phyloP scores from a whole-genome alignment of 371 early-diverging fungal species.

The Mortierella sp. region DNA sequence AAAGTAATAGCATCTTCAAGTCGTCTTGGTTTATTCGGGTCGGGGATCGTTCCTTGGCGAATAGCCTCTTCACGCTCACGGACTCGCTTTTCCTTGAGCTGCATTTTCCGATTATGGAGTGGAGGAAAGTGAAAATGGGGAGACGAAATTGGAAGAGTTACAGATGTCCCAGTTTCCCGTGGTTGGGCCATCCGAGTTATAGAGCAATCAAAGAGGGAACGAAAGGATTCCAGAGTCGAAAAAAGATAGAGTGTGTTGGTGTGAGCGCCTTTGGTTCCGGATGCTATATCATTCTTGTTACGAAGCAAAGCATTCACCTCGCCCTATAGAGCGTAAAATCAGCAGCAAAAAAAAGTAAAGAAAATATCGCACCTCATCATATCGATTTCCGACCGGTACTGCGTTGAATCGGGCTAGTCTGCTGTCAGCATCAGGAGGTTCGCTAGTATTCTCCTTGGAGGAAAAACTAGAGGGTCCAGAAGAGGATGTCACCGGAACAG shows the following conservation, averaged over 20 bases:
- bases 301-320: not conserved
- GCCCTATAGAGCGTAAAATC: not conserved
- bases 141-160: not conserved
- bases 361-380: conserved; percentile 31
- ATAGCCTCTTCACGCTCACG: conserved; percentile 61
- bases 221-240: not conserved
- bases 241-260: not conserved
- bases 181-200: not conserved
- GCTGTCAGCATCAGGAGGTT: conserved; percentile 32
- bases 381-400: conserved; percentile 28
- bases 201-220: not conserved
- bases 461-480: no score
- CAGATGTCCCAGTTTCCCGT: not conserved
- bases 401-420: conserved; percentile 39
- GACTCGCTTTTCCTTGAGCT: conserved; percentile 59
- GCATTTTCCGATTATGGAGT: not conserved
- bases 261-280: not conserved
- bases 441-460: not conserved
- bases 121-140: not conserved
- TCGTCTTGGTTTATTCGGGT: conserved; percentile 62
- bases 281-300: not conserved
- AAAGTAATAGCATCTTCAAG: conserved; percentile 78
- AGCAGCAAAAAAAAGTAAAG: not conserved
- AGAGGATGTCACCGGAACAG: no score
- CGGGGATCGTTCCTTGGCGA: conserved; percentile 62